These are phyloP conservation scores for Larix sibirica DNA, from an alignment of 83 land plant species.

Conservation along the genomic window DNA sequence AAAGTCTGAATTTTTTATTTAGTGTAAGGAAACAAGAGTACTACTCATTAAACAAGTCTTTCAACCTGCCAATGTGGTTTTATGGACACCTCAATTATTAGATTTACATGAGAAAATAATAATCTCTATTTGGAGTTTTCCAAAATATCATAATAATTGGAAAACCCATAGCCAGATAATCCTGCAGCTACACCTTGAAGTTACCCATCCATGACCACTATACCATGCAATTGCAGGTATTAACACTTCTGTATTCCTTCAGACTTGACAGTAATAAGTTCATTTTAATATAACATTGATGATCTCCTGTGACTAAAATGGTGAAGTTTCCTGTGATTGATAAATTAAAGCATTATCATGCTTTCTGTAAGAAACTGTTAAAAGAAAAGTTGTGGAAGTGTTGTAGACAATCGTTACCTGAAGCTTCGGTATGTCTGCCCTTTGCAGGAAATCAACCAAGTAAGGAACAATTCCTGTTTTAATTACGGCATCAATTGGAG, in stretches of 20 bases:
- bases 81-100: background rate
- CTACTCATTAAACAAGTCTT: background rate
- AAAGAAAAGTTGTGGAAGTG: background rate
- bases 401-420: constrained; percentile 42
- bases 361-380: background rate
- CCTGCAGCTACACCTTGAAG: background rate
- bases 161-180: background rate
- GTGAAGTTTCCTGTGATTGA: background rate
- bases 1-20: background rate
- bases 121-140: background rate
- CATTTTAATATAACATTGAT: background rate
- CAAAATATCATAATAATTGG: background rate
- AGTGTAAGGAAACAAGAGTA: background rate
- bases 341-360: background rate
- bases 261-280: background rate
- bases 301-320: background rate
- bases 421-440: constrained; percentile 62
- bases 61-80: background rate
- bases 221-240: background rate
- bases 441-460: constrained; percentile 64
- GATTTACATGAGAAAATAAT: background rate
- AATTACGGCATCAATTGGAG: constrained; percentile 75
- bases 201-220: background rate
- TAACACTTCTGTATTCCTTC: background rate
- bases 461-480: constrained; percentile 69